Percentiles rank a stretch among this genome's conserved stretches.
phyloP scores from a whole-genome alignment of 257 asterid genomes.

The Mitragyna speciosa region DNA sequence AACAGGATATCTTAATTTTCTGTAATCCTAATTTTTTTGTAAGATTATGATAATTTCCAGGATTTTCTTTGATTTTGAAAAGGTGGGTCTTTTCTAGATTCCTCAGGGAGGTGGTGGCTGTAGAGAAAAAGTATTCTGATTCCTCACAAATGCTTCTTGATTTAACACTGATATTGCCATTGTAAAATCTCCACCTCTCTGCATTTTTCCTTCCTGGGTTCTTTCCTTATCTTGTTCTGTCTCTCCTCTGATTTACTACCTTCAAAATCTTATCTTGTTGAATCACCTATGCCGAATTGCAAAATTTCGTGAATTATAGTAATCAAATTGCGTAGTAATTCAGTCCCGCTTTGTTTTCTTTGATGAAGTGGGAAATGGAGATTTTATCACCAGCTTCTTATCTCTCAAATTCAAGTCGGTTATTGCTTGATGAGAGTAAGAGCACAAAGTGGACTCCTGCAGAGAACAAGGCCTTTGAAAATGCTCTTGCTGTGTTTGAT shows the following conservation, averaged over 20 bases:
- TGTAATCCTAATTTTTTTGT: neutral
- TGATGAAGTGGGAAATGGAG: slow-evolving; percentile 73
- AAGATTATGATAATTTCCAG: slow-evolving; percentile 26
- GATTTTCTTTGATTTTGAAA: slow-evolving; percentile 43
- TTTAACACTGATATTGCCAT: slow-evolving; percentile 57
- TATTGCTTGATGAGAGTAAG: slow-evolving; percentile 52
- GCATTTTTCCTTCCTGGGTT: slow-evolving; percentile 25
- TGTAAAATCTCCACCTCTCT: slow-evolving; percentile 46
- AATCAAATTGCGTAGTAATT: too few species aligned
- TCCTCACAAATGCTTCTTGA: slow-evolving; percentile 57
- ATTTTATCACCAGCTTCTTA: slow-evolving; percentile 66
- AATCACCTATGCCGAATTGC: neutral
- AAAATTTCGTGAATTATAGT: neutral
- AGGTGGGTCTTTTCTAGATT: slow-evolving; percentile 60
- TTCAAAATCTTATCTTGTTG: neutral
- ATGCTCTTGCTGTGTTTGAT: slow-evolving; percentile 83
- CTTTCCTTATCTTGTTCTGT: slow-evolving; percentile 25
- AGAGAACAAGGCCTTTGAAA: slow-evolving; percentile 89
- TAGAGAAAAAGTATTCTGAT: slow-evolving; percentile 66
- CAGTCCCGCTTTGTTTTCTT: slow-evolving; percentile 7
- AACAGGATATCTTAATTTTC: slow-evolving; percentile 22
- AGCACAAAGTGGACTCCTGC: slow-evolving; percentile 73
- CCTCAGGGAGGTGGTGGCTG: slow-evolving; percentile 61
- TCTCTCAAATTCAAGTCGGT: slow-evolving; percentile 54
- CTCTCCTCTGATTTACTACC: slow-evolving; percentile 26